Conservation (phyloP, 2,329 filamentous ascomycete species). For the Colletotrichum chrysophilum region DNA sequence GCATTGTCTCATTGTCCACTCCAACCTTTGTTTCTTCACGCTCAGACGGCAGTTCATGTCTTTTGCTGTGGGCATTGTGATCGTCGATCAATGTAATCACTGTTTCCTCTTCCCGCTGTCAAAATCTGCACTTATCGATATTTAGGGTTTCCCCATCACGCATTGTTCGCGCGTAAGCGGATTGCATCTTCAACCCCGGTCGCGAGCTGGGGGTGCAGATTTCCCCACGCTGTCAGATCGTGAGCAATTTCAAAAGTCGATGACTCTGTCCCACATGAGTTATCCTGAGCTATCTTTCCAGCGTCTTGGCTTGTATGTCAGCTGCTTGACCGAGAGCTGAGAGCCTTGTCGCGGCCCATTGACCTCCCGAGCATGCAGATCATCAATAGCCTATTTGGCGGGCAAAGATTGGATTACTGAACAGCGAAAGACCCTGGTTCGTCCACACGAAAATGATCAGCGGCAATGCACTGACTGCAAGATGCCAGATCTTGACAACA, state of each 20-base stretch:
- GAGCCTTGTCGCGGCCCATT: not conserved
- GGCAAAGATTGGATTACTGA: not conserved
- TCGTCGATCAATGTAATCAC: not conserved
- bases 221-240: not conserved
- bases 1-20: not conserved
- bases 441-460: not conserved
- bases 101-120: not conserved
- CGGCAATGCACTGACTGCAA: not conserved
- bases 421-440: not conserved
- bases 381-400: not conserved
- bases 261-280: not conserved
- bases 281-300: not conserved
- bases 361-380: not conserved
- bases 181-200: not conserved
- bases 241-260: not conserved
- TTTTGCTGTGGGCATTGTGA: not conserved
- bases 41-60: not conserved
- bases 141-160: not conserved
- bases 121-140: not conserved
- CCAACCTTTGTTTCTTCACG: not conserved
- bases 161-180: not conserved
- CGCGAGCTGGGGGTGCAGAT: not conserved
- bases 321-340: not conserved
- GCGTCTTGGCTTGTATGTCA: not conserved
- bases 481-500: not conserved